These are phyloP conservation scores for Penicillium sp. DNA, from an alignment of 2,329 filamentous ascomycete species.

Conservation along the genomic window DNA sequence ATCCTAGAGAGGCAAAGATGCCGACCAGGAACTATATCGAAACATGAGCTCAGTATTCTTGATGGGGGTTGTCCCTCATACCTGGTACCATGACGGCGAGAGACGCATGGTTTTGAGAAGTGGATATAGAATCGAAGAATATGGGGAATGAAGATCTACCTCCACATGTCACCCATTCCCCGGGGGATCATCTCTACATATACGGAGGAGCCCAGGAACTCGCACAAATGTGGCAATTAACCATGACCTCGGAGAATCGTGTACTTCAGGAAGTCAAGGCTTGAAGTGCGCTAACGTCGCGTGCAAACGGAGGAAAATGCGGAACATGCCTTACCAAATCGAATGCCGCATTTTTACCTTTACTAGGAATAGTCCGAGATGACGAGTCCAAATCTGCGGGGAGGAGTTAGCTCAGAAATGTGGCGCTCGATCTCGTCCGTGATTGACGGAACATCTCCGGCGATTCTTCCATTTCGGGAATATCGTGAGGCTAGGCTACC, in stretches of 20 bases:
- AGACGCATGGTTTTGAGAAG: constrained; percentile 41
- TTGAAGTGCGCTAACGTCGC: not conserved
- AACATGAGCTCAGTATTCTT: not conserved
- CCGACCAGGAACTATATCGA: constrained; percentile 46
- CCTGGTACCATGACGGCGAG: constrained; percentile 52
- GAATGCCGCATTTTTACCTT: not conserved
- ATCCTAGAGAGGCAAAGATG: constrained; percentile 52
- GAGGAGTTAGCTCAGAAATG: not conserved
- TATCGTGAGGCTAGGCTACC: not conserved
- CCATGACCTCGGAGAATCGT: constrained; percentile 3
- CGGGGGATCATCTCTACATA: constrained; percentile 11
- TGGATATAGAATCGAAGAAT: constrained; percentile 4
- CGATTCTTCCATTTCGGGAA: not conserved
- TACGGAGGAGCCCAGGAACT: constrained; percentile 1
- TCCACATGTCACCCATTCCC: constrained; percentile 10
- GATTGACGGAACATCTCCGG: constrained; percentile 19
- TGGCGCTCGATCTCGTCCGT: constrained; percentile 2
- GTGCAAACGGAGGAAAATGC: not conserved
- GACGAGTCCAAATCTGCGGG: not conserved
- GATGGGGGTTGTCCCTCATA: constrained; percentile 20
- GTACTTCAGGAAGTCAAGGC: not conserved
- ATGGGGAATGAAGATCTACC: constrained; percentile 21
- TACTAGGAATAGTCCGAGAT: not conserved
- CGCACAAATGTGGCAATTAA: constrained; percentile 1
- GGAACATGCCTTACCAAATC: not conserved